Evolutionary conservation across 768 basidiomycete genomes (phyloP), one percentile per base, ranked within the genome.

Genomic region (Hysterangium stoloniferum): DNA sequence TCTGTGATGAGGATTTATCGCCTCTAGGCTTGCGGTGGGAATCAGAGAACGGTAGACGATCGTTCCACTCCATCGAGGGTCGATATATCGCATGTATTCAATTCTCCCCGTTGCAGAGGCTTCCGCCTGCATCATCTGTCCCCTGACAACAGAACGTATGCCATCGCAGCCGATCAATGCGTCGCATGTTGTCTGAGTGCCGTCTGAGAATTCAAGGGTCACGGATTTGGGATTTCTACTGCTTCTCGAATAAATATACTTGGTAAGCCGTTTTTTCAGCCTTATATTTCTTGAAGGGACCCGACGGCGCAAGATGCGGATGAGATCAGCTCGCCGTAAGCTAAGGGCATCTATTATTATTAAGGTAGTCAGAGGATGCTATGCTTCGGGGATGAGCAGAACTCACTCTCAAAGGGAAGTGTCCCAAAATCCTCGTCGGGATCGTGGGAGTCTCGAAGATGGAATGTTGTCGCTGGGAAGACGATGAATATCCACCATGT

Each of bases 81-180:
- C 32, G 25, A 22, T 6, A 15, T n/a, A 41, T 47, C 36, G 55
- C 52, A 12, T 56, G 13, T 1, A 7, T 66, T 65, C 55, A 68
- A 54, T 31, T 59, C 58, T 4, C 57, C 59, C 17, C 55, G 31
- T 33, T 7, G 13, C 29, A 11, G 38, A 54, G 6, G 40, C 38
- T 6, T 54, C 51, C 12, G 56, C 49, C 34, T 1, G 15, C 6
- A 28, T 13, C 11, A 33, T 38, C 6, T 54, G 54, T 24, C 20
- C 37, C 56, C 59, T 15, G 19, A 33, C 31, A 6, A 41, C 35
- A 13, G 53, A 54, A 8, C 53, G 48, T 24, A 49, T 37, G 8
- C 53, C 53, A 37, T 54, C 53, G 20, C 38, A 41, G 11, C 53
- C 53, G 27, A 54, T 22, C 19, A 54, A 33, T 6, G 45, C 48